Evolutionary conservation across 306 rosid species (phyloP).

Genomic region (Corylus heterophylla): DNA sequence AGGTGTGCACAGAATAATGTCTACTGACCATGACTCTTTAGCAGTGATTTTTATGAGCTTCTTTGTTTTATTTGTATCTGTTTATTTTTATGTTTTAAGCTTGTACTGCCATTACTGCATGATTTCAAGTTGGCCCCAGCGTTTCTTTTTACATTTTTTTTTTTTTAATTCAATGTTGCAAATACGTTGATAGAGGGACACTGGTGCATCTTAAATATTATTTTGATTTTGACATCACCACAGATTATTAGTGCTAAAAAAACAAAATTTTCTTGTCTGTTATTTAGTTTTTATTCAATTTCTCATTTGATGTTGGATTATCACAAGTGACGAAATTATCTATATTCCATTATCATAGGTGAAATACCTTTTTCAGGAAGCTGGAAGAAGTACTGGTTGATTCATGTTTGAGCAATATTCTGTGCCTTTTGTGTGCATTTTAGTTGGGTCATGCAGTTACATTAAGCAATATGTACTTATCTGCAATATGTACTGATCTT

Average conservation of each 20-base stretch:
- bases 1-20: not conserved
- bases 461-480: not conserved
- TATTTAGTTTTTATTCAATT: not conserved
- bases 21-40: not conserved
- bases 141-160: not conserved
- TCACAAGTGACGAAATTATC: not conserved
- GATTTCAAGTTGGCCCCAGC: not conserved
- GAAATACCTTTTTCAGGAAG: not conserved
- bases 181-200: not conserved
- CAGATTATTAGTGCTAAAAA: not conserved
- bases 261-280: not conserved
- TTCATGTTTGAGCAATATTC: not conserved
- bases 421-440: not conserved
- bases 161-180: not conserved
- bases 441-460: constrained; percentile 1
- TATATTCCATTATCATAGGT: not conserved
- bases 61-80: not conserved
- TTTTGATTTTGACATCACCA: not conserved
- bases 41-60: not conserved
- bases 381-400: not conserved
- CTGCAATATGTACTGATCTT: no score
- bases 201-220: not conserved
- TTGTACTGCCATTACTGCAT: not conserved
- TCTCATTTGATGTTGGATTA: not conserved
- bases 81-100: not conserved